Percentiles rank a stretch among this genome's conserved stretches.
phyloP scores from a whole-genome alignment of 23 red algal genomes.

The Gracilaria gracilis region DNA sequence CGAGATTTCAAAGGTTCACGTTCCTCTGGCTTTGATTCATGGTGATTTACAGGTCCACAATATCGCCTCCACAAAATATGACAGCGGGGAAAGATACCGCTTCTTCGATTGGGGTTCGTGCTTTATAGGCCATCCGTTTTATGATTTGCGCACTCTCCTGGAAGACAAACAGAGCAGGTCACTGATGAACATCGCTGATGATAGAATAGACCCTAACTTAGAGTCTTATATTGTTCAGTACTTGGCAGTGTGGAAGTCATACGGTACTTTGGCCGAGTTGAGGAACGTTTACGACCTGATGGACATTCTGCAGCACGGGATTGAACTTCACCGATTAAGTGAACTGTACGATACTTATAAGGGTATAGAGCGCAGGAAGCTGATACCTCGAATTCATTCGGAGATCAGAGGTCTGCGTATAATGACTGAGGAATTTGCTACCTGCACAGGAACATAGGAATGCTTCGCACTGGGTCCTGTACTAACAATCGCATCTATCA shows the following conservation, averaged over 20 bases:
- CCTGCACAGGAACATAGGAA: neutral
- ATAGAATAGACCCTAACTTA: too few species aligned
- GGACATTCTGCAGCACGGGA: constrained; percentile 1
- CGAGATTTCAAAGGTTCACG: neutral
- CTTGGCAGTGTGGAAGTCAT: neutral
- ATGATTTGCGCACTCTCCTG: constrained; percentile 3
- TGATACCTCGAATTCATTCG: constrained; percentile 22
- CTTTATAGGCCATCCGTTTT: constrained; percentile 35
- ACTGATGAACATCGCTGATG: neutral
- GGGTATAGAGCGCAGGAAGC: neutral
- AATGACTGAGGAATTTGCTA: neutral
- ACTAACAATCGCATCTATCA: too few species aligned
- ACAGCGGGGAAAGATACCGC: neutral
- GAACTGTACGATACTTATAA: neutral
- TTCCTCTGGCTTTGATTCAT: constrained; percentile 3
- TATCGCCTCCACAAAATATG: neutral
- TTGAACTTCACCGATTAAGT: neutral
- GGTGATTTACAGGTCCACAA: constrained; percentile 10
- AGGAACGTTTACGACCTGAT: neutral
- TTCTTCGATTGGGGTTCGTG: constrained; percentile 30
- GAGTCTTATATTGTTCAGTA: neutral
- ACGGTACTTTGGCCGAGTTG: neutral
- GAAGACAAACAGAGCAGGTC: neutral
- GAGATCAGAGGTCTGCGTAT: constrained; percentile 7
- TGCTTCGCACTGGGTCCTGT: too few species aligned